phyloP scores from a whole-genome alignment of 208 protist species.

The Balamuthia mandrillaris region DNA sequence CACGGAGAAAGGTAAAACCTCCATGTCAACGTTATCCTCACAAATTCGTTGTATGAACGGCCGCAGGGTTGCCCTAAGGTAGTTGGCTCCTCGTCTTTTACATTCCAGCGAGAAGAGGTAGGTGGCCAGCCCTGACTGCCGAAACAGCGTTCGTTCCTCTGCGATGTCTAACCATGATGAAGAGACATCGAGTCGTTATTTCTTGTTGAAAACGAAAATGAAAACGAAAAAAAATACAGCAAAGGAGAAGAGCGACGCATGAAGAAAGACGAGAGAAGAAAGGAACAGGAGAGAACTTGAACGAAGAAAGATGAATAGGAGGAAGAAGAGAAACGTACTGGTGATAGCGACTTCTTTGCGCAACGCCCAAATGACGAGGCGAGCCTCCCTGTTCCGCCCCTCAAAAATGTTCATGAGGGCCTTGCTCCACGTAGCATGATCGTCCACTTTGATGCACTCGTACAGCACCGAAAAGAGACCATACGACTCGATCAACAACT shows the following conservation, averaged over 20 bases:
- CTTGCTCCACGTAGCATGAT: too few relatives aligned
- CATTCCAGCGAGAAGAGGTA: slow-evolving; percentile 1
- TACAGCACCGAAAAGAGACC: too few relatives aligned
- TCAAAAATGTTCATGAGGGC: too few relatives aligned
- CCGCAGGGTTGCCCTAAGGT: neutral
- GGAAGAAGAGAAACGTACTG: neutral
- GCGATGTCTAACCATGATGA: neutral
- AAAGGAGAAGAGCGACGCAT: neutral
- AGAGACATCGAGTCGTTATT: too few relatives aligned
- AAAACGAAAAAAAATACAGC: too few relatives aligned
- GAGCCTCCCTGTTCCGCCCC: neutral
- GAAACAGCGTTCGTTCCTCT: neutral
- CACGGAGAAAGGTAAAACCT: neutral
- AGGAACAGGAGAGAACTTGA: neutral
- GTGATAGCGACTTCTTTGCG: neutral
- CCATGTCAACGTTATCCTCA: neutral
- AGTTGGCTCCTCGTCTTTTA: neutral
- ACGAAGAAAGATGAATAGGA: neutral
- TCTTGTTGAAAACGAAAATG: too few relatives aligned
- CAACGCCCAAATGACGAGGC: slow-evolving; percentile 3
- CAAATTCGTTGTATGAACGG: neutral
- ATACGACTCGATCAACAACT: too few relatives aligned
- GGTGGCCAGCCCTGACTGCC: slow-evolving; percentile 1
- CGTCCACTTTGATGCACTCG: too few relatives aligned
- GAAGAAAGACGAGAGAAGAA: neutral